A percentile compares a stretch with the other conserved stretches of the same genome.
Evolutionary conservation across 2,329 filamentous ascomycete species (phyloP).

Genomic region (Fusarium sp.): DNA sequence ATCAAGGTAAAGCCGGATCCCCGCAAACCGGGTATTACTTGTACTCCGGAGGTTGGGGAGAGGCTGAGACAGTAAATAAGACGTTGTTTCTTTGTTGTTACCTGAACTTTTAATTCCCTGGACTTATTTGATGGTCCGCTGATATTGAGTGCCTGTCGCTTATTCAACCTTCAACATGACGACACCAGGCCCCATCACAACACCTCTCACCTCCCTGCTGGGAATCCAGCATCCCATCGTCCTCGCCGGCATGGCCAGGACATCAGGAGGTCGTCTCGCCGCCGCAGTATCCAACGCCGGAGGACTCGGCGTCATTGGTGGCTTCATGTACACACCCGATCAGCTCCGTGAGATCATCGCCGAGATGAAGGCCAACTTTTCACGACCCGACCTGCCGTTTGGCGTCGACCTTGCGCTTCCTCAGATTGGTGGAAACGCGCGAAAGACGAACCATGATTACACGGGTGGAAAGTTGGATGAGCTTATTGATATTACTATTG

Average conservation of each 20-base stretch:
- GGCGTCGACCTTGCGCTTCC: conserved; percentile 92
- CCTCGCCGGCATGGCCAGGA: conserved; percentile 93
- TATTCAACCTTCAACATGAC: conserved; percentile 49
- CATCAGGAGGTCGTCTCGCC: conserved; percentile 80
- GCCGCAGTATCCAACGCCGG: conserved; percentile 91
- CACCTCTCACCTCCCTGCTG: conserved; percentile 81
- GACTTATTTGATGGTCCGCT: background rate
- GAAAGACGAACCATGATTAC: conserved; percentile 96
- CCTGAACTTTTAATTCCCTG: background rate
- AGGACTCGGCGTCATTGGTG: conserved; percentile 81
- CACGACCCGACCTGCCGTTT: conserved; percentile 77
- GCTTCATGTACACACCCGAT: conserved; percentile 76
- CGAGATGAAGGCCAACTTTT: conserved; percentile 83
- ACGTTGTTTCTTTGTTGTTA: background rate
- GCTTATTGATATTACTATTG: conserved; percentile 86
- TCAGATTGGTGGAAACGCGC: conserved; percentile 83
- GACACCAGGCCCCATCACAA: conserved; percentile 69
- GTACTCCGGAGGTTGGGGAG: background rate
- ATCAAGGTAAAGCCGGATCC: conserved; percentile 25
- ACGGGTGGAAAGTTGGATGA: conserved; percentile 89
- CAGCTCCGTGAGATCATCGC: conserved; percentile 84
- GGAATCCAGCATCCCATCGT: conserved; percentile 89
- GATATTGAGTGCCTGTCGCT: background rate
- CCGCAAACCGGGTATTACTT: conserved; percentile 12
- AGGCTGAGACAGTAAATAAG: background rate